Evolutionary conservation across 2,329 filamentous ascomycete species (phyloP).

Genomic region (Verticillium zaregamsianum): DNA sequence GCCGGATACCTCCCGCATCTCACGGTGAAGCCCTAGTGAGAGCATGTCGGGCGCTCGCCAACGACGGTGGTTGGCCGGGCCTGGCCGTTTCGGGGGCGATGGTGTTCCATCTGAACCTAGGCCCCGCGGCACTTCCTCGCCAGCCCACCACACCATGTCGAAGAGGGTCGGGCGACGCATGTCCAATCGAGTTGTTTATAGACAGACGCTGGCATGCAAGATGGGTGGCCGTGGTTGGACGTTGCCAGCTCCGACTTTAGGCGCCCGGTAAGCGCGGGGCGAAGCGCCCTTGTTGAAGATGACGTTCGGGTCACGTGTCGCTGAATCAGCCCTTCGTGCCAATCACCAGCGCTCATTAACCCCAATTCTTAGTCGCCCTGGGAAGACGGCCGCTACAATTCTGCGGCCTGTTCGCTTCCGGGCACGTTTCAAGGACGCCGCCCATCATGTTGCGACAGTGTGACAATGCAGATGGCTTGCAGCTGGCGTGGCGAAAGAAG

Average conservation of each 20-base stretch:
- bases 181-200: constrained; percentile 3
- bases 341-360: neutral
- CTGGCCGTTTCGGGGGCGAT: constrained; percentile 10
- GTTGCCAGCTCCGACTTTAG: neutral
- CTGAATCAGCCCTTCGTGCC: neutral
- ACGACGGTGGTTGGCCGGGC: constrained; percentile 8
- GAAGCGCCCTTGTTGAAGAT: neutral
- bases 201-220: neutral
- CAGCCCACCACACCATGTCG: constrained; percentile 4
- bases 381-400: neutral
- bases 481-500: neutral
- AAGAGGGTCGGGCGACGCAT: neutral
- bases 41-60: constrained; percentile 7
- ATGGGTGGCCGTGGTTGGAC: neutral
- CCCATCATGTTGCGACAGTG: neutral
- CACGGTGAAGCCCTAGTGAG: neutral
- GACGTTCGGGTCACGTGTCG: neutral
- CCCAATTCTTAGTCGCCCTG: neutral
- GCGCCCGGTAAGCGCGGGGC: neutral
- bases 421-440: neutral
- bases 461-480: neutral
- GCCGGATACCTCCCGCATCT: neutral
- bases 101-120: constrained; percentile 6
- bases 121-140: constrained; percentile 8
- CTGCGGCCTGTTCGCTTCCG: neutral